Base-by-base conservation (phyloP, 495 filamentous ascomycete species). In the Annulohypoxylon nitens region DNA sequence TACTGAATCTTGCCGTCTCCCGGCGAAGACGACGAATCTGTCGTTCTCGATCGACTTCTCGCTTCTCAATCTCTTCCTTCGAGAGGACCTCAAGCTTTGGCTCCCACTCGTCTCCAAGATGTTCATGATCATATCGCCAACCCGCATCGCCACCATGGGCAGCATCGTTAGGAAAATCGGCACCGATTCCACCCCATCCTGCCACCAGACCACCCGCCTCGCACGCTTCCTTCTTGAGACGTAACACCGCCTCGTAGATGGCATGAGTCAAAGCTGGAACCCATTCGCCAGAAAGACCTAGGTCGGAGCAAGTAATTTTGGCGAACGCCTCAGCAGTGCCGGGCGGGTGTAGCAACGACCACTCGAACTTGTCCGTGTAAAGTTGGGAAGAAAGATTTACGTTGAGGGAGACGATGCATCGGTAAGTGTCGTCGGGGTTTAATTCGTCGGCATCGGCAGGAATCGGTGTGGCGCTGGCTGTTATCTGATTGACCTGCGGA, bases 351-450 rank as follows among this genome's bases (percentile, higher is more conserved):
- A 98, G 87, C 4, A 99, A 85, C 16, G 96, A 98, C 96, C 96
- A 99, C 78, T 99, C 96, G 73, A 99, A 98, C 79, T 93, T 97
- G 86, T 99, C 96, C 4, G 92, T 95, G 81, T 97, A 98, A 16
- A 98, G 89, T 64, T 92, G 90, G 69, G 97, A 97, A 58, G 93
- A 91, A 20, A 98, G 87, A 73, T 97, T 97, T 75, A 99, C 94
- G 79, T 92, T 97, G 23, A 99, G 87, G 57, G 86, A 93, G 76
- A 98, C 89, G 78, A 98, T 90, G 78, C 94, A 97, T 64, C 94
- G 89, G 78, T 97, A 97, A 3, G 93, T 93, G 80, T 98, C 95
- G 78, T 97, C 93, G 5, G 92, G 93, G 79, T 95, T 95, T 55
- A 89, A 79, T 23, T 91, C 85, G 69, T 90, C 88, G 10, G 81